A percentile compares a stretch with the other conserved stretches of the same genome.
These are phyloP conservation scores for Gyromitra esculenta DNA, from an alignment of 2,329 filamentous ascomycete genomes.

Conservation along the genomic window DNA sequence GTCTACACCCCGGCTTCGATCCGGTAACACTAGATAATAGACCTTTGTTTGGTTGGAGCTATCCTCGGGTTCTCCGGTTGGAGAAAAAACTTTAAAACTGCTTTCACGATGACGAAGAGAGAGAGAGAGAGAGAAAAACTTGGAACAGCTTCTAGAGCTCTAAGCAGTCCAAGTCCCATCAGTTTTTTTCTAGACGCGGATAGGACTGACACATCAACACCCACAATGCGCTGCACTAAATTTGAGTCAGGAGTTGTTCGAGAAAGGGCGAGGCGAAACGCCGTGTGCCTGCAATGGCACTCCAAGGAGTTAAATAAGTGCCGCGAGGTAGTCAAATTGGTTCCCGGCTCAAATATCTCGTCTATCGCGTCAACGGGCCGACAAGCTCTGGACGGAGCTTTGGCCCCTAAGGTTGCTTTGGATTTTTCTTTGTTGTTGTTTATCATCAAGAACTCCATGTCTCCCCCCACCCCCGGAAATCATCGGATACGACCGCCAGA, in stretches of 20 bases:
- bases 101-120: not conserved
- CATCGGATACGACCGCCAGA: slow-evolving; percentile 4
- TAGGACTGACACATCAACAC: slow-evolving; percentile 25
- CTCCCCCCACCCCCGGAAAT: not conserved
- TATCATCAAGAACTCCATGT: not conserved
- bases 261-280: slow-evolving; percentile 38
- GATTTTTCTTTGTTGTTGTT: slow-evolving; percentile 31
- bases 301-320: slow-evolving; percentile 5
- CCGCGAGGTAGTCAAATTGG: slow-evolving; percentile 3
- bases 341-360: slow-evolving; percentile 9
- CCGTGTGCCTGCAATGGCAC: slow-evolving; percentile 19
- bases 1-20: slow-evolving; percentile 12
- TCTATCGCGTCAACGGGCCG: slow-evolving; percentile 38
- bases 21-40: slow-evolving; percentile 14
- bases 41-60: slow-evolving; percentile 6
- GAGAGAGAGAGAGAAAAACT: slow-evolving; percentile 1
- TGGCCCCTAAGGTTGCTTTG: slow-evolving; percentile 12
- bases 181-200: slow-evolving; percentile 9
- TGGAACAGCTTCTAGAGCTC: slow-evolving; percentile 26
- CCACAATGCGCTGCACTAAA: not conserved
- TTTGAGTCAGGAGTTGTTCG: slow-evolving; percentile 44
- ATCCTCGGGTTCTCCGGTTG: not conserved
- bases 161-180: slow-evolving; percentile 17
- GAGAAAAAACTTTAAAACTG: slow-evolving; percentile 16
- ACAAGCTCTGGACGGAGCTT: not conserved